A percentile compares a stretch with the other conserved stretches of the same genome.
Evolutionary conservation across 768 basidiomycete species (phyloP).

Genomic region (Leccinum rimulosum): DNA sequence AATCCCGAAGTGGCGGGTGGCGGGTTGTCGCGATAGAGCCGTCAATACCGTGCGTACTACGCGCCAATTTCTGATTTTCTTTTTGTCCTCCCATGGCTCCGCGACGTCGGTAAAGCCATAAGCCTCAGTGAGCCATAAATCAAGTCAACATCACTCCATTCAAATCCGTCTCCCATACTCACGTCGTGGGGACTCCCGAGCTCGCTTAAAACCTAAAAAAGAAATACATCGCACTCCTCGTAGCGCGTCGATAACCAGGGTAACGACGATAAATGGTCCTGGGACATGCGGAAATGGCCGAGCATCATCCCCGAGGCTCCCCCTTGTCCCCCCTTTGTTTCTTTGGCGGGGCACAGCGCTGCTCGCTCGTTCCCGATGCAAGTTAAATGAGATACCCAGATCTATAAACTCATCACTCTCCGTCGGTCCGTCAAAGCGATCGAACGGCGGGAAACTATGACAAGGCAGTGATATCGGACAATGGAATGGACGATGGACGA

Average conservation of each 20-base stretch:
- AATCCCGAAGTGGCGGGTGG: not conserved
- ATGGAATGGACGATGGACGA: not conserved
- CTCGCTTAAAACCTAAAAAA: not conserved
- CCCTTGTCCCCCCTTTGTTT: not conserved
- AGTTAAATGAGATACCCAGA: not conserved
- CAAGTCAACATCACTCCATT: not conserved
- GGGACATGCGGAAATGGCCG: not conserved
- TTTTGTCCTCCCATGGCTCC: not conserved
- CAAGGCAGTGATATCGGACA: not conserved
- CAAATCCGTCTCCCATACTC: not conserved
- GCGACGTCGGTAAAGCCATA: not conserved
- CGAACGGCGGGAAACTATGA: not conserved
- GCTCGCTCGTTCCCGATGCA: not conserved
- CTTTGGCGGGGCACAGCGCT: not conserved
- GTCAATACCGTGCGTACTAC: not conserved
- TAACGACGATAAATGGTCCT: not conserved
- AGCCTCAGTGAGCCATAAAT: not conserved
- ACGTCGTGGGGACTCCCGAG: not conserved
- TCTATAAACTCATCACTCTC: not conserved
- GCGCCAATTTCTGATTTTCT: not conserved
- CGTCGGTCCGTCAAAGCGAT: not conserved
- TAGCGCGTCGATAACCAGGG: not conserved
- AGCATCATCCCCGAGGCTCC: not conserved
- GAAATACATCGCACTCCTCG: not conserved
- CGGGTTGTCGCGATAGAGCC: not conserved